Evolutionary conservation across 1,284 basidiomycete species (phyloP).

Genomic region (Peniophora sp.): DNA sequence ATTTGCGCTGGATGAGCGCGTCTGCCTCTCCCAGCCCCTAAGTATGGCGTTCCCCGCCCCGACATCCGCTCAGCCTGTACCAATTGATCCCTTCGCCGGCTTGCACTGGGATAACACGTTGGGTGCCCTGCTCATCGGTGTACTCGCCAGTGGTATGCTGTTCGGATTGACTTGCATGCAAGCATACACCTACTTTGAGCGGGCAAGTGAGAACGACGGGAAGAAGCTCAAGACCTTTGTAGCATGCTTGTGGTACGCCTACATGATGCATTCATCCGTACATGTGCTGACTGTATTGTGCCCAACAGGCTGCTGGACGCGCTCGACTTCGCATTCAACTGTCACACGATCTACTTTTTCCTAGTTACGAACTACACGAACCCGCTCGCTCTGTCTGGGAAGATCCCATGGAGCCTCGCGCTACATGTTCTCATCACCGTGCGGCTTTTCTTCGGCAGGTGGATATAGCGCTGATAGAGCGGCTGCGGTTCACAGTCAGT

Average conservation of each 20-base stretch:
- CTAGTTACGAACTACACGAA: slow-evolving; percentile 42
- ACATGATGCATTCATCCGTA: neutral
- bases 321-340: slow-evolving; percentile 37
- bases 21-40: too few species aligned
- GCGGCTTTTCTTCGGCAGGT: too few species aligned
- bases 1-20: too few species aligned
- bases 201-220: slow-evolving; percentile 28
- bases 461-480: neutral
- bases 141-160: slow-evolving; percentile 21
- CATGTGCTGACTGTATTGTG: neutral
- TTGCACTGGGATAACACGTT: slow-evolving; percentile 9
- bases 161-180: slow-evolving; percentile 53
- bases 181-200: slow-evolving; percentile 41
- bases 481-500: slow-evolving; percentile 12
- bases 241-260: slow-evolving; percentile 8
- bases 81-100: slow-evolving; percentile 3
- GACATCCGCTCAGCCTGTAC: neutral
- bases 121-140: slow-evolving; percentile 17
- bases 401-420: slow-evolving; percentile 31
- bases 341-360: slow-evolving; percentile 46
- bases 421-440: slow-evolving; percentile 14
- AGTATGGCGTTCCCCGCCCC: too few species aligned
- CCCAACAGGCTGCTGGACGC: slow-evolving; percentile 35
- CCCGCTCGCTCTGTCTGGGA: slow-evolving; percentile 26
- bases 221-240: slow-evolving; percentile 31